phyloP scores from a whole-genome alignment of 371 early-diverging fungal genomes.

The Actinomortierella wolfii region DNA sequence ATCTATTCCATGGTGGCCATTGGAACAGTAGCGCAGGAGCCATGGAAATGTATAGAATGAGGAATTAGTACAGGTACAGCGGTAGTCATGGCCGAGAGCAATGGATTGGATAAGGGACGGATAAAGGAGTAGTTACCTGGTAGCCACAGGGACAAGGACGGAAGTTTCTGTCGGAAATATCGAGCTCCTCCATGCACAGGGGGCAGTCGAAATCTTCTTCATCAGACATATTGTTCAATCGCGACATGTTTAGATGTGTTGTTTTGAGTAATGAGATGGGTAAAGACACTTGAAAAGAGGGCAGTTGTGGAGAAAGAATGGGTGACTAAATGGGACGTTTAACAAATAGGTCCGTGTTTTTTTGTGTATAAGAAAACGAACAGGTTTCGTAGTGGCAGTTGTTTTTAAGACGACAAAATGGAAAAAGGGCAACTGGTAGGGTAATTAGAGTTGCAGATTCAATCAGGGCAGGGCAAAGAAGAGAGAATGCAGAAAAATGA shows the following conservation, averaged over 20 bases:
- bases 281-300: no score
- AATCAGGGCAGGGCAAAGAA: no score
- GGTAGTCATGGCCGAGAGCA: neutral
- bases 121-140: constrained; percentile 66
- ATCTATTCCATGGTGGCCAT: constrained; percentile 66
- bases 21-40: neutral
- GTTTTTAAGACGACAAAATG: no score
- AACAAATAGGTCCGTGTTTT: no score
- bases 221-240: constrained; percentile 52
- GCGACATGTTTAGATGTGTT: neutral
- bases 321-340: no score
- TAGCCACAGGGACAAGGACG: constrained; percentile 98
- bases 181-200: constrained; percentile 97
- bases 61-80: neutral
- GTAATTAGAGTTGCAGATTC: no score
- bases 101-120: neutral
- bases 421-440: no score
- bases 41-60: neutral
- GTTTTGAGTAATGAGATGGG: no score
- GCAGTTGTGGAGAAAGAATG: no score
- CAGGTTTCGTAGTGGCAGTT: no score
- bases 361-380: no score
- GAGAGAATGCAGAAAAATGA: no score
- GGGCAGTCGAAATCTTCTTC: constrained; percentile 94
- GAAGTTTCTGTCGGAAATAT: constrained; percentile 92